These are phyloP conservation scores for Didymella arachidicola DNA, from an alignment of 2,329 filamentous ascomycete genomes.

Conservation along the genomic window DNA sequence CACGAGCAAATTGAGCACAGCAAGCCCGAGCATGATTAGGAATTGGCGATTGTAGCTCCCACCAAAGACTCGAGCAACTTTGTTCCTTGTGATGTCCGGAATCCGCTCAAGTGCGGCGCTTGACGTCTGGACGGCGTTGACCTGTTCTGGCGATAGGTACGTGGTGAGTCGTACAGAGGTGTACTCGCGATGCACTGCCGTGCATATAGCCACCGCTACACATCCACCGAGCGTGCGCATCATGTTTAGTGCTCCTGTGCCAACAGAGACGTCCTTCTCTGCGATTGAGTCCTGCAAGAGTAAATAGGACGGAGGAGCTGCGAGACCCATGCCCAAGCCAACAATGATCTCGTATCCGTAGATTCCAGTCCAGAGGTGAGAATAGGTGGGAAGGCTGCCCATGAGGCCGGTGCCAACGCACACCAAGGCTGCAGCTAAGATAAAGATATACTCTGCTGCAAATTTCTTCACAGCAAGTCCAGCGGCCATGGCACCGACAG, in stretches of 20 bases:
- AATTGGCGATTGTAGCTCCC: constrained; percentile 45
- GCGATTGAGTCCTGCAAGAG: constrained; percentile 33
- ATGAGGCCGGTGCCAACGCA: constrained; percentile 39
- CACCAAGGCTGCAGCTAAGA: constrained; percentile 30
- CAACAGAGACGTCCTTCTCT: constrained; percentile 39
- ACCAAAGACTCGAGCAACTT: constrained; percentile 39
- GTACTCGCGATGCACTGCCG: constrained; percentile 38
- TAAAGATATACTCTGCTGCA: constrained; percentile 33
- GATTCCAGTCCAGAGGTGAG: constrained; percentile 27
- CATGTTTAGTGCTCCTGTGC: constrained; percentile 45
- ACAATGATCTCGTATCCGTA: constrained; percentile 44
- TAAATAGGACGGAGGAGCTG: constrained; percentile 40
- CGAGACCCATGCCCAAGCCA: constrained; percentile 38
- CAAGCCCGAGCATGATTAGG: constrained; percentile 40
- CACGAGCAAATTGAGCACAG: constrained; percentile 36
- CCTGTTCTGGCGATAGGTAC: constrained; percentile 35
- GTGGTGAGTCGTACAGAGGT: constrained; percentile 25
- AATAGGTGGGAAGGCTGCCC: constrained; percentile 35
- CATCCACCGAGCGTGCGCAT: constrained; percentile 43
- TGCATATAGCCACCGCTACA: constrained; percentile 44
- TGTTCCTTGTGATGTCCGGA: constrained; percentile 23
- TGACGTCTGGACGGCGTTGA: constrained; percentile 30
- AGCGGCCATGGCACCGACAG: constrained; percentile 39
- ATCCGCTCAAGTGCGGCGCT: constrained; percentile 27
- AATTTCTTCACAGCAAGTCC: constrained; percentile 32